Base-by-base conservation (phyloP, 1,284 basidiomycete genomes). In the Cerioporus squamosus region DNA sequence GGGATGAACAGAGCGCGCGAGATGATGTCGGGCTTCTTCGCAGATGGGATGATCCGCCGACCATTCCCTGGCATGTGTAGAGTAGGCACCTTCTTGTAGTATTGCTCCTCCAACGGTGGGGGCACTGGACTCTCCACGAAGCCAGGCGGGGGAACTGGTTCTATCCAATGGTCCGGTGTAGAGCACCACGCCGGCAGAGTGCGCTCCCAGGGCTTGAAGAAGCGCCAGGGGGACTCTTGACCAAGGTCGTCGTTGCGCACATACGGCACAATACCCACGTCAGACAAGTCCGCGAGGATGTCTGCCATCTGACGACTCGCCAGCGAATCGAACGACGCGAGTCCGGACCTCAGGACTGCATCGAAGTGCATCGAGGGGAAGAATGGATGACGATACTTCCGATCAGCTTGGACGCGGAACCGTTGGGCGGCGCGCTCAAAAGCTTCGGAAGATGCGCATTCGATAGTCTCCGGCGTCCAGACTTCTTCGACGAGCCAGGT, bases 391-490 rank as follows among this genome's bases (percentile, higher is more conserved):
- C 61, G 44, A 23, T 62, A 26, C 31, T 57, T 57, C 47, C 54
- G 44, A 33, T 62, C 60, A 17, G 54, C 61, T 7, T 42, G 54
- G 12, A 62, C 54, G 22, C 57, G 57, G 49, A 62, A 62, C 24
- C 61, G 53, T 31, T 55, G 54, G 29, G 50, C 44, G n/a, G 48
- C 48, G 29, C 52, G 49, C 15, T 43, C 40, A 23, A 62, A 59
- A 3, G 42, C 12, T 42, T 60, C 61, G 14, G 22, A 45, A 5
- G 20, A 18, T 14, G 18, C 29, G 23, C 48, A 46, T 40, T 51
- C 56, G 1, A 62, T 52, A 9, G 3, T 29, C 40, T 57, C 52
- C 2, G 43, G 23, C 4, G 45, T 29, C 60, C 60, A 61, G 24
- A 40, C 20, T n/a, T 61, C 60, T 2, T 17, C 15, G 2, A 51